Base-by-base conservation (phyloP, 176 grass and related monocot species). In the Ensete ventricosum region DNA sequence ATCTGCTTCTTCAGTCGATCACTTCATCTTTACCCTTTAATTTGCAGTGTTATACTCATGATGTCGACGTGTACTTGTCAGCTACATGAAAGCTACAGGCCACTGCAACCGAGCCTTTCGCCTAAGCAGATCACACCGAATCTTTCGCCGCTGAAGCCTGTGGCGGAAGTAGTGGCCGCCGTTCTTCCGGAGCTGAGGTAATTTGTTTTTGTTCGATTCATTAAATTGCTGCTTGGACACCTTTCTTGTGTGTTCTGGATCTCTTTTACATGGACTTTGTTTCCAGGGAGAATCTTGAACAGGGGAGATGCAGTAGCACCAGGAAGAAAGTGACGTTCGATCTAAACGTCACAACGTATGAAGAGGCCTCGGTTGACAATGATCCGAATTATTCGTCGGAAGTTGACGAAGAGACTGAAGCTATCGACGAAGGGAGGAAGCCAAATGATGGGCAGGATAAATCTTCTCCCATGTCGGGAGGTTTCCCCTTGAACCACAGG, bases 241-340 rank as follows among this genome's bases (percentile, higher is more conserved):
- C 52, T 52, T 50, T 81, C 57, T 29, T n/a, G 24, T 52, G 25
- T 25, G 2, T 73, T 43, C 34, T 43, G 34, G 5, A 43, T 43
- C 34, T 43, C 34, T 43, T 43, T 43, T 43, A 6, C 34, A 43
- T 43, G 34, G 34, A 43, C 4, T 34, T 20, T 67, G 9, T 88
- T 65, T 76, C 68, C 68, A 97, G 95, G 80, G 91, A 93, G 62
- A 85, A 76, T 64, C 62, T 71, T 12, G 91, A 95, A 27, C 77
- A 99, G 84, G n/a, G 80, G 49, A 87, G 82, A 76, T 22, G 81
- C 66, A 67, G 53, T 54, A 64, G 86, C 74, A 64, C 76, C 50
- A 89, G 83, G 87, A 99, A 99, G 88, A 99, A 94, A 85, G 96
- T 99, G 71, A 99, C 88, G 49, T 99, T 99, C 67, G 96, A 95